These are phyloP conservation scores for Fusarium decemcellulare DNA, from an alignment of 2,329 filamentous ascomycete genomes.

Conservation along the genomic window DNA sequence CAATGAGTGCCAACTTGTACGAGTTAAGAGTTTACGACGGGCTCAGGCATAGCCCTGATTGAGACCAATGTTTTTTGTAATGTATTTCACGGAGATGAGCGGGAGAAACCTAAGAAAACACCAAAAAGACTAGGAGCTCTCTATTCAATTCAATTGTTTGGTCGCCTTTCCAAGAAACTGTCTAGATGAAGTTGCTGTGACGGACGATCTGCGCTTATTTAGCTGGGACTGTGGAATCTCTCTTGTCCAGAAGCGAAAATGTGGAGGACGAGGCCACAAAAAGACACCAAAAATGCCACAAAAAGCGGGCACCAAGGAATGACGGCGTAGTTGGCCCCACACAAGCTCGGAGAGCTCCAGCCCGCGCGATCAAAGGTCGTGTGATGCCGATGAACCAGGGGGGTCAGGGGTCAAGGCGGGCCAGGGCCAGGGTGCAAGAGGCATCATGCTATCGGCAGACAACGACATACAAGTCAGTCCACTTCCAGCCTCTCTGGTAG, in stretches of 20 bases:
- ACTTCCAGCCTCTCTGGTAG: not conserved
- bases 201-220: not conserved
- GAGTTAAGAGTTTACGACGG: conserved; percentile 43
- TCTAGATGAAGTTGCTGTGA: not conserved
- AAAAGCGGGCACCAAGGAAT: conserved; percentile 31
- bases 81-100: conserved; percentile 44
- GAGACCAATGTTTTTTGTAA: conserved; percentile 46
- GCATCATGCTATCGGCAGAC: conserved; percentile 26
- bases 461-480: conserved; percentile 9
- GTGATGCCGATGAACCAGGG: conserved; percentile 43
- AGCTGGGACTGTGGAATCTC: conserved; percentile 12
- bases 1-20: conserved; percentile 47
- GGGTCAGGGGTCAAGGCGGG: conserved; percentile 22
- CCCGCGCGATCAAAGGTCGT: conserved; percentile 33
- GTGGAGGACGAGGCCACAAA: conserved; percentile 45
- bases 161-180: conserved; percentile 23
- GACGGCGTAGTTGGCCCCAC: conserved; percentile 44
- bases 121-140: conserved; percentile 47
- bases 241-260: conserved; percentile 31
- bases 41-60: conserved; percentile 39
- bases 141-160: conserved; percentile 45
- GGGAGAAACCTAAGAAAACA: conserved; percentile 48
- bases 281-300: conserved; percentile 17
- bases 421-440: conserved; percentile 14
- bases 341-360: conserved; percentile 49